Percentiles rank a stretch among this genome's conserved stretches.
Evolutionary conservation across 1,284 basidiomycete genomes (phyloP).

Genomic region (Peniophora sp.): DNA sequence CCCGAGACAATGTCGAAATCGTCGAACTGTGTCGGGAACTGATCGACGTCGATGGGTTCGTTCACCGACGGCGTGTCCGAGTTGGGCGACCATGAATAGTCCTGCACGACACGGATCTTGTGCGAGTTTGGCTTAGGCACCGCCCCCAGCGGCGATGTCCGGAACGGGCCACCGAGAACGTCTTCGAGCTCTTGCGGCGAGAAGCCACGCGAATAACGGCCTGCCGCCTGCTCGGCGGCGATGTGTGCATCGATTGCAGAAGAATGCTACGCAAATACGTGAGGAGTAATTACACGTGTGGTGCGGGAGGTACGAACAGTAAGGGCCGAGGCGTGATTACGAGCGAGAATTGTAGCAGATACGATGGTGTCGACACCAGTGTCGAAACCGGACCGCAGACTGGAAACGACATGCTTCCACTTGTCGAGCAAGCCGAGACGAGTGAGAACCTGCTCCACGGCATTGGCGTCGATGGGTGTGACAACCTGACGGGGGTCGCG

Average conservation of each 20-base stretch:
- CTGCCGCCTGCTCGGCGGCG: slow-evolving; percentile 9
- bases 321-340: slow-evolving; percentile 8
- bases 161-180: slow-evolving; percentile 29
- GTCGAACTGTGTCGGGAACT: slow-evolving; percentile 19
- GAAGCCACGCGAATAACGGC: slow-evolving; percentile 25
- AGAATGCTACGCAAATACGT: no score
- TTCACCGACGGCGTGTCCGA: not conserved
- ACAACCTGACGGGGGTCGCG: slow-evolving; percentile 18
- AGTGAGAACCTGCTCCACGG: slow-evolving; percentile 11
- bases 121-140: slow-evolving; percentile 26
- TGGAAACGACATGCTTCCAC: slow-evolving; percentile 18
- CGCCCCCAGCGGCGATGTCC: slow-evolving; percentile 26
- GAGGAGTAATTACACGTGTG: no score
- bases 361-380: slow-evolving; percentile 16
- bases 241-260: not conserved
- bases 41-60: not conserved
- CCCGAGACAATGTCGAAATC: slow-evolving; percentile 17
- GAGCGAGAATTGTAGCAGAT: slow-evolving; percentile 11
- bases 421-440: slow-evolving; percentile 10
- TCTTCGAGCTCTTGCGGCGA: slow-evolving; percentile 18
- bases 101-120: slow-evolving; percentile 20
- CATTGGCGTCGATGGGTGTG: slow-evolving; percentile 16
- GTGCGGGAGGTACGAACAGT: no score
- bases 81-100: not conserved
- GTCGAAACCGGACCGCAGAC: slow-evolving; percentile 22